Evolutionary conservation across 148 eudicot species (phyloP).

Genomic region (Tetragonia tetragonoides): DNA sequence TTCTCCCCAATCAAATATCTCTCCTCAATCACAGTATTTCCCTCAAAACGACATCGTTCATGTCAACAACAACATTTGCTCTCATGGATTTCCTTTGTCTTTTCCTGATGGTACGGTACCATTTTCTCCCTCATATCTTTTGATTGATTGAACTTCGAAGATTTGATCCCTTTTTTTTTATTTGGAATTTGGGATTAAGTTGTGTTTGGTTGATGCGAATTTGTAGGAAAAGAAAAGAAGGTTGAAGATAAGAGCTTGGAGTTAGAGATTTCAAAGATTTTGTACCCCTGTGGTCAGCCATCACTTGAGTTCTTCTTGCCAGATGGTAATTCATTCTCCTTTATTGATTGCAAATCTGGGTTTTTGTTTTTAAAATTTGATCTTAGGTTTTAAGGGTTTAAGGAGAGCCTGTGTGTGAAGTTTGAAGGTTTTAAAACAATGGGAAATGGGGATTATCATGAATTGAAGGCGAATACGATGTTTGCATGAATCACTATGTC

Average conservation of each 20-base stretch:
- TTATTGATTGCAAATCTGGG: background rate
- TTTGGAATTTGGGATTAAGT: background rate
- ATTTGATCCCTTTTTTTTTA: background rate
- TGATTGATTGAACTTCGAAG: background rate
- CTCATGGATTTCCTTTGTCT: constrained; percentile 26
- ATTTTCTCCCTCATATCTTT: background rate
- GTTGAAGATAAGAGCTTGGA: constrained; percentile 29
- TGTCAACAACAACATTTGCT: constrained; percentile 25
- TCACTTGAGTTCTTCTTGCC: constrained; percentile 68
- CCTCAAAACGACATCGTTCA: constrained; percentile 43
- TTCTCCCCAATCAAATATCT: constrained; percentile 13
- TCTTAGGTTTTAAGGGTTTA: background rate
- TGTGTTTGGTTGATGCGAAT: constrained; percentile 12
- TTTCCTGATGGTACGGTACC: constrained; percentile 22
- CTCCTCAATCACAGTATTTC: constrained; percentile 14
- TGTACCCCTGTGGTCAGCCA: constrained; percentile 69
- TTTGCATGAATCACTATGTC: background rate
- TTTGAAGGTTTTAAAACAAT: background rate
- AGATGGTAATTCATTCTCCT: constrained; percentile 43
- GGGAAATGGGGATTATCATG: background rate
- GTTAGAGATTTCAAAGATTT: constrained; percentile 26
- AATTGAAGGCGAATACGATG: background rate
- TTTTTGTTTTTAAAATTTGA: background rate
- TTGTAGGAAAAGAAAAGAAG: constrained; percentile 27
- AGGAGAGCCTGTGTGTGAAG: background rate